Base-by-base conservation (phyloP, 768 basidiomycete species). In the Amanita phalloides region DNA sequence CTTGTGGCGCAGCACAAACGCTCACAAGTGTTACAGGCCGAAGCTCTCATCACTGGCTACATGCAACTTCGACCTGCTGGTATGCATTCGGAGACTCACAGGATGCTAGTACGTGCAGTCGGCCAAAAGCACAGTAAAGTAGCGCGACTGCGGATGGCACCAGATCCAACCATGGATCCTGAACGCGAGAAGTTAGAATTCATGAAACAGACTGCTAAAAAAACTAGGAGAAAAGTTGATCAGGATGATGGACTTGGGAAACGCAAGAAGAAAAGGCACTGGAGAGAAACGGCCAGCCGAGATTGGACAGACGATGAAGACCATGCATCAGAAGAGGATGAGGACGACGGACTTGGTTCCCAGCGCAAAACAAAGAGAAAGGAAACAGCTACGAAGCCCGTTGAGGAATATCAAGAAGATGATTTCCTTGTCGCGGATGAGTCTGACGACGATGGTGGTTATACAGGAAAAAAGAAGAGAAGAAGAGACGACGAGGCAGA, bases 51-150 rank as follows among this genome's bases (percentile, higher is more conserved):
- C 52, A 86, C 88, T 2, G 91, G 91, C 37, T 81, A 83, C 60
- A 84, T 94, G 79, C 76, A 81, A 38, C 71, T 95, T 54, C 83
- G 85, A 2, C 92, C 92, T 2, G 87, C 89, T 3, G 86, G 87
- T 53, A 91, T 93, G 85, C 85, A 91, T 62, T 87, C 86, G 4
- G 85, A 88, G 65, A 89, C 89, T 11, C 91, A 95, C 65, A 80
- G 86, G 47, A 85, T 90, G 79, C 75, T 94, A 36, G 92, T 91
- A 6, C 82, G 84, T 35, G 83, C 88, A 36, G 88, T 92, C 6
- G 86, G 85, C 30, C 86, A 91, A 61, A 85, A 86, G 64, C 86
- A 93, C 67, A 84, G 74, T 66, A 88, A 88, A 62, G 77, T 86
- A 20, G 84, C 89, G 4, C 79, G 84, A 48, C 73, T 90, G 56